phyloP scores from a whole-genome alignment of 192 early-diverging fungal genomes.

The Umbelopsis isabellina region DNA sequence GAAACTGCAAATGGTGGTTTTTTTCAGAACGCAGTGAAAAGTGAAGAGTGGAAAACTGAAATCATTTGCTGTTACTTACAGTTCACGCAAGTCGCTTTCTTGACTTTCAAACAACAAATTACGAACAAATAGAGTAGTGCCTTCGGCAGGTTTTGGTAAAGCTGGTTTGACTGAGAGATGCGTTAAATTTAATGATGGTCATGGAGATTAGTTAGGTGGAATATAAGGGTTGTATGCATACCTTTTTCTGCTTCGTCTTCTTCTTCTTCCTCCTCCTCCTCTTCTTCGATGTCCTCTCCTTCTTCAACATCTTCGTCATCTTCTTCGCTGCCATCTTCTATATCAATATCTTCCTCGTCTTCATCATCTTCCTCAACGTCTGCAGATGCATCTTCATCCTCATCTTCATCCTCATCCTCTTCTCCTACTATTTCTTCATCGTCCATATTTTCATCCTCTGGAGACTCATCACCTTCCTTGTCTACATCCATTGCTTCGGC shows the following conservation, averaged over 20 bases:
- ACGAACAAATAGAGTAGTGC: constrained; percentile 89
- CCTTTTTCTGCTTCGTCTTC: constrained; percentile 33
- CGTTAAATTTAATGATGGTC: background rate
- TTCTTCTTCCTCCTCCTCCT: constrained; percentile 43
- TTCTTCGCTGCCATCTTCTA: constrained; percentile 40
- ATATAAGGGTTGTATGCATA: no score
- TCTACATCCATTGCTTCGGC: constrained; percentile 32
- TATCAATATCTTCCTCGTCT: constrained; percentile 39
- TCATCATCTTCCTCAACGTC: constrained; percentile 39
- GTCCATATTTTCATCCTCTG: constrained; percentile 57
- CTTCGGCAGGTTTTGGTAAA: constrained; percentile 50
- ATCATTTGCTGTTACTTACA: constrained; percentile 30
- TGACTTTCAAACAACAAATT: constrained; percentile 92
- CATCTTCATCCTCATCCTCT: constrained; percentile 28
- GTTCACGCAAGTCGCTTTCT: constrained; percentile 70
- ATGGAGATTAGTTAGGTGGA: background rate
- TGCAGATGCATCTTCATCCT: constrained; percentile 28
- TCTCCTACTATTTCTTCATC: constrained; percentile 35
- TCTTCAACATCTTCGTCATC: constrained; percentile 42
- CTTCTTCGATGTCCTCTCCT: constrained; percentile 40
- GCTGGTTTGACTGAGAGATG: constrained; percentile 17
- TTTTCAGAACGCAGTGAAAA: no score
- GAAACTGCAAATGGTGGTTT: constrained; percentile 54
- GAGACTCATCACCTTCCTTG: constrained; percentile 41
- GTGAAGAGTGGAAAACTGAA: no score